Base-by-base conservation (phyloP, 805 yeast species). In the Pichia californica region DNA sequence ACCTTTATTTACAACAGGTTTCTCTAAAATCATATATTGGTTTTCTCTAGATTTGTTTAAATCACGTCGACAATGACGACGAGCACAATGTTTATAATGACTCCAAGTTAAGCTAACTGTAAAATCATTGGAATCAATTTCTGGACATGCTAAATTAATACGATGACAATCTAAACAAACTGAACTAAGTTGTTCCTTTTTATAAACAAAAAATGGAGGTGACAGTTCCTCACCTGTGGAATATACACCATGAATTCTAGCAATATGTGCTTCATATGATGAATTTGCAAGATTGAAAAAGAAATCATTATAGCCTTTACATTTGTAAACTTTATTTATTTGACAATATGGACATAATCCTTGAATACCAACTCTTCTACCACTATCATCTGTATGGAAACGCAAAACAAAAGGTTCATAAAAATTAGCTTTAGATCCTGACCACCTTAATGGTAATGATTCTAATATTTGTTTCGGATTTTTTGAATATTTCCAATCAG, bases 261-360 rank as follows among this genome's bases (percentile, higher is more conserved):
- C 52, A 28, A 62, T 55, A 43, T 62, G 67, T 31, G 61, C 64
- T n/a, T 57, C 50, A 36, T 62, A 62, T 23, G 50, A n/a, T 49
- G 5, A 59, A 54, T 18, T 54, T 56, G 36, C 51, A 51, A 45
- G 53, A 41, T 37, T 55, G 57, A 38, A 51, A 41, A 59, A 62
- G 5, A 51, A 45, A n/a, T 38, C 45, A 31, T 49, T 46, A 16
- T 40, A 36, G 9, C 28, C 28, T 18, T 18, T 21, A 8, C 14
- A 13, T 23, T 44, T 35, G 14, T 42, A 38, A 7, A 20, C 16
- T n/a, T 36, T 38, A 8, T 48, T 41, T 15, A 34, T 37, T n/a
- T 43, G 43, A 46, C 65, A 61, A 40, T 59, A 61, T 7, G 64
- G 64, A 38, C 65, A 61, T 18, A 61, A 47, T 6, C 63, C 65